phyloP scores from a whole-genome alignment of 176 grass and related monocot genomes.

The Elaeis guineensis region DNA sequence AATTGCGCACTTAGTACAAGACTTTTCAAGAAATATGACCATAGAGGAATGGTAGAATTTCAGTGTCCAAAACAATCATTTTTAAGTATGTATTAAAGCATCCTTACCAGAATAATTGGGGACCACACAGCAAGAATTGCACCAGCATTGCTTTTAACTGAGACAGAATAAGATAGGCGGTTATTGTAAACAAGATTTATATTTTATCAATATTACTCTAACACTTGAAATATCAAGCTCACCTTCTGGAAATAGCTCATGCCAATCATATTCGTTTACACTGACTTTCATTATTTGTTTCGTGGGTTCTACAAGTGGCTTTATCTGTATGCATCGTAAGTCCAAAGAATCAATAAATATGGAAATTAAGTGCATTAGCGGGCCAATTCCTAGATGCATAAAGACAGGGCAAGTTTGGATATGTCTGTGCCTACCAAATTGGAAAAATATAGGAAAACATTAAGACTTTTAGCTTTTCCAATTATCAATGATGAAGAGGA shows the following conservation, averaged over 20 bases:
- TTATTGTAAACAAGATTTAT: slow-evolving; percentile 8
- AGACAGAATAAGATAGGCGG: slow-evolving; percentile 21
- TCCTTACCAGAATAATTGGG: slow-evolving; percentile 81
- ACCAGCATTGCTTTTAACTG: slow-evolving; percentile 80
- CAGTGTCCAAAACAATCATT: too few relatives aligned
- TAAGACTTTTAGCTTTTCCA: too few relatives aligned
- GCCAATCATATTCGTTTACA: slow-evolving; percentile 88
- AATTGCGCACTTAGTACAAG: slow-evolving; percentile 4
- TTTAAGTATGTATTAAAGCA: slow-evolving; percentile 8
- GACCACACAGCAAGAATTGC: slow-evolving; percentile 91
- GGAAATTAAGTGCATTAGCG: too few relatives aligned
- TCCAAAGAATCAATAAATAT: neutral
- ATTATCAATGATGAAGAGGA: too few relatives aligned
- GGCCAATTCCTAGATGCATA: too few relatives aligned
- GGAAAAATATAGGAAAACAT: too few relatives aligned
- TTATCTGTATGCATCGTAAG: slow-evolving; percentile 54
- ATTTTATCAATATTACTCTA: too few relatives aligned
- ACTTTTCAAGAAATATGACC: slow-evolving; percentile 14
- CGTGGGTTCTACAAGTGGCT: slow-evolving; percentile 78
- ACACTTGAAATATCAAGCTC: slow-evolving; percentile 15
- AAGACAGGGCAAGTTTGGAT: too few relatives aligned
- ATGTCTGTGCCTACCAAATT: too few relatives aligned
- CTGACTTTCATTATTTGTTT: slow-evolving; percentile 87
- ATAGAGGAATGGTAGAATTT: slow-evolving; percentile 1
- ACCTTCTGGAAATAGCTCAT: slow-evolving; percentile 98